Conservation (phyloP, 192 early-diverging fungal species). For the Coemansia reversa region DNA sequence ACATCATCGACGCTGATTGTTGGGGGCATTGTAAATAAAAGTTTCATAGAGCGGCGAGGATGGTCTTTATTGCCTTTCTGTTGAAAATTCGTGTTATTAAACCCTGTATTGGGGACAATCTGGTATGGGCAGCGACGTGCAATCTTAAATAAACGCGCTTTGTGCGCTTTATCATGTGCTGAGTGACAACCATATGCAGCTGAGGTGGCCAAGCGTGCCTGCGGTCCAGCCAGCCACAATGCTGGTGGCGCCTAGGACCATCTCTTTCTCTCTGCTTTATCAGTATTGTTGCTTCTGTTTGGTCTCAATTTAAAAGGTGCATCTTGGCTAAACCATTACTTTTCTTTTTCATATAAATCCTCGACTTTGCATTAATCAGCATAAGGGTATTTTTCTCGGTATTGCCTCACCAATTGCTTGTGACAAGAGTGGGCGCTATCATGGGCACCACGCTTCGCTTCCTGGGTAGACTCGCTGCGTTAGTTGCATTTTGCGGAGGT, state of each 20-base stretch:
- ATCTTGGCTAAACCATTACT: neutral
- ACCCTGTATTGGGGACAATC: neutral
- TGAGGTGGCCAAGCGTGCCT: neutral
- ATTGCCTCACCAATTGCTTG: neutral
- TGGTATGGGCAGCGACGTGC: neutral
- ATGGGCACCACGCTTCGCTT: slow-evolving; percentile 6
- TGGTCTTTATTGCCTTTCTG: neutral
- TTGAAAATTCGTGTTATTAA: neutral
- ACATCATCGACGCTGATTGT: neutral
- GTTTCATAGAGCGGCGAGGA: neutral
- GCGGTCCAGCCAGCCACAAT: neutral
- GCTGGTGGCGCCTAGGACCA: neutral
- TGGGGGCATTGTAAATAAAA: neutral
- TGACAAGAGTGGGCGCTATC: too few relatives aligned
- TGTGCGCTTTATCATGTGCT: neutral
- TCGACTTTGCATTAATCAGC: neutral
- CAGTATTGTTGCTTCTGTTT: neutral
- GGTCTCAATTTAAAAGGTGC: neutral
- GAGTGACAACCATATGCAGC: too few relatives aligned
- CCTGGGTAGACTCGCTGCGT: slow-evolving; percentile 16
- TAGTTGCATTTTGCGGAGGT: slow-evolving; percentile 6
- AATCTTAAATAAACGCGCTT: neutral
- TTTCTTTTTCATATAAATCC: neutral
- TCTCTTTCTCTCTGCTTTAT: neutral
- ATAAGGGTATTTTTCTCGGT: neutral